Conservation (phyloP, 805 yeast genomes). For the Teunomyces pallodes region DNA sequence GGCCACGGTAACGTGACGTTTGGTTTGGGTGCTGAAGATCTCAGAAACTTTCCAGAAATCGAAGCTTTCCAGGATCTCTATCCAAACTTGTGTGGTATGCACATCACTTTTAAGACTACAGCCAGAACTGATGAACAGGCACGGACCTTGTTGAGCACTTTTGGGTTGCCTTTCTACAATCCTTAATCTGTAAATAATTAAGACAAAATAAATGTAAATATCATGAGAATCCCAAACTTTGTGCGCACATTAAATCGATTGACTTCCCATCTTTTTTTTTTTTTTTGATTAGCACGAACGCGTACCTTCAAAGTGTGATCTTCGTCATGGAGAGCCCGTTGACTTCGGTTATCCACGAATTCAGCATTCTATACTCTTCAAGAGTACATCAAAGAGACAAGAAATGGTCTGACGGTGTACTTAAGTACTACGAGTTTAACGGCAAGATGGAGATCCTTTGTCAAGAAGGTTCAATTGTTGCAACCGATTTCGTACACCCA, state of each 20-base stretch:
- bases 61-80: constrained; percentile 87
- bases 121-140: constrained; percentile 93
- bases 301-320: not conserved
- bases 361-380: constrained; percentile 43
- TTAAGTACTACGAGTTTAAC: constrained; percentile 47
- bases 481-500: constrained; percentile 31
- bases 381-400: constrained; percentile 46
- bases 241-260: not conserved
- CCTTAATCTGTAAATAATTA: constrained; percentile 8
- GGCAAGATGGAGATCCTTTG: constrained; percentile 44
- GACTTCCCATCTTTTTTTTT: not conserved
- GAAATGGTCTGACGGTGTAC: constrained; percentile 51
- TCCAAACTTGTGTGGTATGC: constrained; percentile 84
- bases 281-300: not conserved
- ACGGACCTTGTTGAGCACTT: constrained; percentile 74
- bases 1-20: constrained; percentile 80
- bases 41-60: constrained; percentile 87
- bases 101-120: constrained; percentile 78
- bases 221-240: not conserved
- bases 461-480: constrained; percentile 32
- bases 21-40: constrained; percentile 76
- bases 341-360: constrained; percentile 45
- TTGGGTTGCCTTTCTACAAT: constrained; percentile 71
- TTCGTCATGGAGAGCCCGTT: not conserved
- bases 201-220: constrained; percentile 2